Conservation (phyloP, 495 filamentous ascomycete species). For the Xylaria telfairii region DNA sequence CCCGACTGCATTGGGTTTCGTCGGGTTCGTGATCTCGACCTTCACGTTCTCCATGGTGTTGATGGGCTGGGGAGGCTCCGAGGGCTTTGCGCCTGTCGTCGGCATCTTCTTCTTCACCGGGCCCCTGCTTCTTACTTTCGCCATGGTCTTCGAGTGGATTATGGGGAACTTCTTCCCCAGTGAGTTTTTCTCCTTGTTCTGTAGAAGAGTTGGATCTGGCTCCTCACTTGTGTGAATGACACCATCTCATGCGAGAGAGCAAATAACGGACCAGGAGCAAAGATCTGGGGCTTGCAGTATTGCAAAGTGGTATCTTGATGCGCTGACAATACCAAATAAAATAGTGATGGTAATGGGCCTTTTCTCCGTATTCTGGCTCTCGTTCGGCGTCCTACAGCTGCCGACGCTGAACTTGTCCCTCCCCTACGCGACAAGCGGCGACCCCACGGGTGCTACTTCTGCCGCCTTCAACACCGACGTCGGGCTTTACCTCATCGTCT, state of each 20-base stretch:
- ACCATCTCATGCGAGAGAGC: not conserved
- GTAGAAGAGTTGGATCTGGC: not conserved
- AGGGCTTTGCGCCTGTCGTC: constrained; percentile 52
- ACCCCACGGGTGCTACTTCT: constrained; percentile 51
- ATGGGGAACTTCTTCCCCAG: constrained; percentile 60
- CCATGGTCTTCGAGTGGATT: constrained; percentile 58
- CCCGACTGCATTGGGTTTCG: constrained; percentile 59
- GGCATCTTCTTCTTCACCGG: constrained; percentile 65
- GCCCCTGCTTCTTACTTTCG: constrained; percentile 53
- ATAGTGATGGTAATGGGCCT: constrained; percentile 63
- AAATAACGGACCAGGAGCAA: not conserved
- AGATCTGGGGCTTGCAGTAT: not conserved
- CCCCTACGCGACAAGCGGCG: constrained; percentile 51
- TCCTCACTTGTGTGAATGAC: not conserved
- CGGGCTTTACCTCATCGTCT: constrained; percentile 59
- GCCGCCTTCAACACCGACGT: constrained; percentile 56
- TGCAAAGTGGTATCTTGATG: not conserved
- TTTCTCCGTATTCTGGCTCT: constrained; percentile 63
- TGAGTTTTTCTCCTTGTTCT: not conserved
- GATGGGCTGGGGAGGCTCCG: constrained; percentile 63
- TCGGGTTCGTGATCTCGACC: constrained; percentile 60
- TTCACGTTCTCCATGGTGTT: constrained; percentile 53
- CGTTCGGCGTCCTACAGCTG: constrained; percentile 59
- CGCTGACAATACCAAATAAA: not conserved
- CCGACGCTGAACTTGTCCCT: constrained; percentile 57